A percentile compares a stretch with the other conserved stretches of the same genome.
These are phyloP conservation scores for Aspergillus bertholletiae DNA, from an alignment of 495 filamentous ascomycete species.

Conservation along the genomic window DNA sequence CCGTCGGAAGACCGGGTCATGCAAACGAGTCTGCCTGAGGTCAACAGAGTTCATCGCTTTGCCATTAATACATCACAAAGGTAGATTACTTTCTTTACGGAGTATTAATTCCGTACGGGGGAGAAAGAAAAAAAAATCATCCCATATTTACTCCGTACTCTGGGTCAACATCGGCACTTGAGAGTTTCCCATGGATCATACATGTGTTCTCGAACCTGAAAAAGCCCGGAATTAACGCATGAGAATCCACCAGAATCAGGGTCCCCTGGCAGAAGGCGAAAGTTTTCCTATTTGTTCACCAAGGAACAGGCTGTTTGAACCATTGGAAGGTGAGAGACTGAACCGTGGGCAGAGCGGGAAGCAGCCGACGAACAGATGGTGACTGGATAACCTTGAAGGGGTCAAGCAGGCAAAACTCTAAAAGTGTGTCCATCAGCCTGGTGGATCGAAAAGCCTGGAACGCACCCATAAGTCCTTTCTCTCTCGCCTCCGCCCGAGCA, in stretches of 20 bases:
- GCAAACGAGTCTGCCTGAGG: neutral
- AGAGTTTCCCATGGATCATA: neutral
- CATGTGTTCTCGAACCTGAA: neutral
- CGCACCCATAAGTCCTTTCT: too few relatives aligned
- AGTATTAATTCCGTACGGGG: too few relatives aligned
- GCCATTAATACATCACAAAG: too few relatives aligned
- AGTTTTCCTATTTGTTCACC: neutral
- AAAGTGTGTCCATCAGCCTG: neutral
- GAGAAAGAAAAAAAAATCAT: neutral
- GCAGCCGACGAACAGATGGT: neutral
- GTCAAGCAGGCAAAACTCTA: neutral
- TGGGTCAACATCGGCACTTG: neutral
- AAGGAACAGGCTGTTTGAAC: neutral
- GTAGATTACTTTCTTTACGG: too few relatives aligned
- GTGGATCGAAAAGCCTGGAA: too few relatives aligned
- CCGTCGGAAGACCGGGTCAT: slow-evolving; percentile 5
- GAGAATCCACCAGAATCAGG: neutral
- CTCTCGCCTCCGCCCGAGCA: too few relatives aligned
- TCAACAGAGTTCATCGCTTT: neutral
- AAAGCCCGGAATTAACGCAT: neutral
- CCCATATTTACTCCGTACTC: neutral
- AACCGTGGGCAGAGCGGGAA: slow-evolving; percentile 1
- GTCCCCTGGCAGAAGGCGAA: neutral
- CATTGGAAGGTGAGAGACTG: neutral
- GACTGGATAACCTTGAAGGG: neutral